These are phyloP conservation scores for Lasiosphaeria miniovina DNA, from an alignment of 495 filamentous ascomycete species.

Conservation along the genomic window DNA sequence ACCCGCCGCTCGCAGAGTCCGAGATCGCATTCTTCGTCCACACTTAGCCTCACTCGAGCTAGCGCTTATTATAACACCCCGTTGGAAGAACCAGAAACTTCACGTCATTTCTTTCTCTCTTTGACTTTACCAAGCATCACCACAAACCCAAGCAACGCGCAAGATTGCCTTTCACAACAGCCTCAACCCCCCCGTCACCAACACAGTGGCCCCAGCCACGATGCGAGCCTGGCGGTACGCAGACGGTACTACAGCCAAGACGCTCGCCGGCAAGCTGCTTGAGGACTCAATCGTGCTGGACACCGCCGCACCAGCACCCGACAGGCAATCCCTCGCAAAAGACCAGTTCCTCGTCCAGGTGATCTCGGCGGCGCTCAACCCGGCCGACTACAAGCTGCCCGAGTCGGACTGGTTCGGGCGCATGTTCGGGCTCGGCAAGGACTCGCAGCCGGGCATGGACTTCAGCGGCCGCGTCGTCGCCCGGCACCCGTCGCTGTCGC, in stretches of 20 bases:
- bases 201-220: background rate
- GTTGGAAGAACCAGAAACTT: too few relatives aligned
- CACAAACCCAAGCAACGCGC: too few relatives aligned
- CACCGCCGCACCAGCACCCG: background rate
- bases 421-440: background rate
- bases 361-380: background rate
- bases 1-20: too few relatives aligned
- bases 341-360: background rate
- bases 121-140: too few relatives aligned
- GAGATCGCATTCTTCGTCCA: too few relatives aligned
- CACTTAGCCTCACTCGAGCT: too few relatives aligned
- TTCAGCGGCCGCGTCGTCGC: background rate
- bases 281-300: background rate
- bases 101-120: too few relatives aligned
- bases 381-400: conserved; percentile 1
- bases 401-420: conserved; percentile 1
- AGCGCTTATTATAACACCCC: too few relatives aligned
- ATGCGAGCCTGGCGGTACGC: background rate
- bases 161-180: background rate
- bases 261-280: background rate
- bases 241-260: background rate
- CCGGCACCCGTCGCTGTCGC: background rate
- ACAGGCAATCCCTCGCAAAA: background rate
- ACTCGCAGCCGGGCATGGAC: conserved; percentile 1
- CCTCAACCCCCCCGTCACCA: too few relatives aligned